Evolutionary conservation across 495 filamentous ascomycete genomes (phyloP).

Genomic region (Cercophora scortea): DNA sequence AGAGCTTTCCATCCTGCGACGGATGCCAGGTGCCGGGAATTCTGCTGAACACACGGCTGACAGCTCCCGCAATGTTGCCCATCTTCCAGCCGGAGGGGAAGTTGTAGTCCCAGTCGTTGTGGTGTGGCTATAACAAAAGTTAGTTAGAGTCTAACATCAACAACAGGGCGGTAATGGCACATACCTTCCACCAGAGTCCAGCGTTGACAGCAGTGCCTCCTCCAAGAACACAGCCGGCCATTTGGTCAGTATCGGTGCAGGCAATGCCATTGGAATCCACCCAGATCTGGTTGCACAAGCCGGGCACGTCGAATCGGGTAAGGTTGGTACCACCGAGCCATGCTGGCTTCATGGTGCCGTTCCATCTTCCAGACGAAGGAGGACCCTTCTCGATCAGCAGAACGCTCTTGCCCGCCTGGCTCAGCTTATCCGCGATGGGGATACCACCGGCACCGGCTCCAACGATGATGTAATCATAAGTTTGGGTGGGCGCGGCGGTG

Average conservation of each 20-base stretch:
- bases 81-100: conserved; percentile 70
- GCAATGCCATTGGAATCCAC: conserved; percentile 51
- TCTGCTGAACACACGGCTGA: conserved; percentile 53
- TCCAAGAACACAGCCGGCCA: conserved; percentile 69
- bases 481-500: conserved; percentile 35
- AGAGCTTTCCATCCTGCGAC: conserved; percentile 58
- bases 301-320: conserved; percentile 69
- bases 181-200: conserved; percentile 46
- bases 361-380: conserved; percentile 50
- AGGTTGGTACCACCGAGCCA: conserved; percentile 58
- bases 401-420: conserved; percentile 51
- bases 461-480: conserved; percentile 61
- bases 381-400: conserved; percentile 59
- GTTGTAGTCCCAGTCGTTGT: conserved; percentile 62
- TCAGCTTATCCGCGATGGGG: conserved; percentile 55
- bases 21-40: conserved; percentile 64
- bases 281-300: conserved; percentile 64
- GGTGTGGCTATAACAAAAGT: conserved; percentile 18
- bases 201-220: conserved; percentile 69
- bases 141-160: not conserved
- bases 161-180: not conserved
- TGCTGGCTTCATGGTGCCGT: conserved; percentile 49
- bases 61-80: conserved; percentile 50
- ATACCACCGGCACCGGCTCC: conserved; percentile 58
- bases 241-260: conserved; percentile 61